Conservation (phyloP, 2,329 filamentous ascomycete species). For the Claviceps paspali region DNA sequence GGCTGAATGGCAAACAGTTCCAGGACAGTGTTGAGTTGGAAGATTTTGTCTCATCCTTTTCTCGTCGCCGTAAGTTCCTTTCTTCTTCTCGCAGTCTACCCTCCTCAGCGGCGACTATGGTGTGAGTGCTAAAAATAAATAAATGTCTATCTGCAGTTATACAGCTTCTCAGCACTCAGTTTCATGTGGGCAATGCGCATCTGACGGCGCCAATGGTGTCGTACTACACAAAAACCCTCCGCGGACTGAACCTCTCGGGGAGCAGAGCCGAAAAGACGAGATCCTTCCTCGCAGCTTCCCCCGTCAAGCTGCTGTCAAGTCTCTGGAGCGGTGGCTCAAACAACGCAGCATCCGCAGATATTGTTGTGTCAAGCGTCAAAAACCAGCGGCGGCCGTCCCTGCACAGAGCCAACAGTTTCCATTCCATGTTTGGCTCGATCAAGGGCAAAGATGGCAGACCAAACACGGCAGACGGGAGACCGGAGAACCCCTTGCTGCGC, state of each 20-base stretch:
- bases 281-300: slow-evolving; percentile 65
- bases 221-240: slow-evolving; percentile 64
- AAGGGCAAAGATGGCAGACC: slow-evolving; percentile 26
- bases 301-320: slow-evolving; percentile 78
- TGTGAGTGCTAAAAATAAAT: no score
- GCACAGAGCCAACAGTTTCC: slow-evolving; percentile 30
- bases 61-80: slow-evolving; percentile 55
- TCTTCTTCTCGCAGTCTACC: neutral
- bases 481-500: slow-evolving; percentile 52
- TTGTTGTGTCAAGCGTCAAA: slow-evolving; percentile 18
- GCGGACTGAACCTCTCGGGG: slow-evolving; percentile 45
- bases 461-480: slow-evolving; percentile 32
- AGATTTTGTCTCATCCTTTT: slow-evolving; percentile 60
- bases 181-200: slow-evolving; percentile 48
- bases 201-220: slow-evolving; percentile 56
- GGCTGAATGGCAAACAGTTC: slow-evolving; percentile 54
- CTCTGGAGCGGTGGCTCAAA: slow-evolving; percentile 51
- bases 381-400: slow-evolving; percentile 26
- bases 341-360: slow-evolving; percentile 17
- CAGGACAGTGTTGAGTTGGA: slow-evolving; percentile 58
- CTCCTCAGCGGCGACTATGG: neutral
- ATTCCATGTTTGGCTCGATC: slow-evolving; percentile 40
- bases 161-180: slow-evolving; percentile 55
- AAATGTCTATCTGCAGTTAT: slow-evolving; percentile 44
- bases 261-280: slow-evolving; percentile 48